Evolutionary conservation across 805 yeast species (phyloP), one percentile per base, ranked within the genome.

Genomic region (Candida namnaoensis): DNA sequence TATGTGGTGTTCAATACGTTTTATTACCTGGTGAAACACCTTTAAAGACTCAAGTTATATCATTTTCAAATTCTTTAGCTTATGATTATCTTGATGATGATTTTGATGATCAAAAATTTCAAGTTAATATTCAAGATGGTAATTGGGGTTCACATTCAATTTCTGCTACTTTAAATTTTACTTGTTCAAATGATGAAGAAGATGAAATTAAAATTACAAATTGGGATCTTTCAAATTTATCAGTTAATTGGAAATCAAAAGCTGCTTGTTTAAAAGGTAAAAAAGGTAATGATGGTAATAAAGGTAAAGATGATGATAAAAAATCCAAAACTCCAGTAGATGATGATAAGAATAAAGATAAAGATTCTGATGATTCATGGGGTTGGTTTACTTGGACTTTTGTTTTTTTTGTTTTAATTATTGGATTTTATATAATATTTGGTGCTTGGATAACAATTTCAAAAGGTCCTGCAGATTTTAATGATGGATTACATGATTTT

Each of bases 321-420:
- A 9, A 7, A 30, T 5, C 12, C 5, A 30, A 30, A 12, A 12
- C 10, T 45, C 62, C 44, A 37, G 46, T 41, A 26, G 28, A 26
- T 26, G 28, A 8, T 26, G 28, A 26, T 26, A 8, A 26, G 6
- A 26, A 26, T 15, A 49, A 56, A 30, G 63, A 61, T 26, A 49
- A 51, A 32, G 60, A 61, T 32, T 51, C 50, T 4, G 54, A 59
- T 39, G 58, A 58, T 28, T 67, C 78, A 38, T 79, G 91, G 81
- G 93, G 95, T 41, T 76, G 90, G 72, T 76, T 90, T 57, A 76
- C 88, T 3, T 86, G 91, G 80, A 54, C 88, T 9, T 86, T 90
- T 56, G 80, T 90, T 50, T 63, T 88, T 45, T 61, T 81, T 48
- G 85, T 86, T 14, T 61, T 91, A 32, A 73, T 74, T 37, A 71